Evolutionary conservation across 139 green algal species (phyloP), one percentile per base, ranked within the genome.

Genomic region (Ettlia oleoabundans): DNA sequence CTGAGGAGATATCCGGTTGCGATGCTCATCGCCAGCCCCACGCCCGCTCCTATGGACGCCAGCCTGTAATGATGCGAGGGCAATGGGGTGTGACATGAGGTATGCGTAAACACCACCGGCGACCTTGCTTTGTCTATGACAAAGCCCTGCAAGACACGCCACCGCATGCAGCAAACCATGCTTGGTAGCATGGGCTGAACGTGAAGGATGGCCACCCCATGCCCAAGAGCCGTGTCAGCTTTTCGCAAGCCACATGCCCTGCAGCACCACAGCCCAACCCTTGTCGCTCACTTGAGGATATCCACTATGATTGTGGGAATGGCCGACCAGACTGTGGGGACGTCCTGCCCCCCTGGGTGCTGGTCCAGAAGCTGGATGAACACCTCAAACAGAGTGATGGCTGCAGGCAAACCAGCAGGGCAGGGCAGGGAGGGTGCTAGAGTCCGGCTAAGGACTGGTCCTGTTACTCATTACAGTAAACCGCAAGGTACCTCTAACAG

Each of bases 311-410:
- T 85, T 22, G 63, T 65, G 6, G 78, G 78, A 26, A 88, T 81
- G 26, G 63, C 47, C 8, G 33, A 55, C 84, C 84, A 88, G 19
- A 88, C 84, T 37, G 78, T 67, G 47, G 83, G 83, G 28, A 47
- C 10, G 32, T 42, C n/a, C 9, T 41, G 40, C 3, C 62, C 7
- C 28, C n/a, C 8, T 28, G 43, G 38, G 51, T 82, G 33, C 4
- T 68, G 22, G 13, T 88, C 84, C 21, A 94, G 77, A 18, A 91
- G 55, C 19, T 87, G 58, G 40, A 90, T 67, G 87, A 95, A 95
- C 41, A 96, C 91, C 76, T 93, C 88, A 80, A 97, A 98, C 40
- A 98, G 86, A 6, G 95, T 93, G 61, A 97, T 92, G 40, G 76
- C 91, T 82, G 76, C 76, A 42, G n/a, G 53, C 9, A 37, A 0